phyloP scores from a whole-genome alignment of 108 stramenopile species.

The Stephanodiscus triporus region DNA sequence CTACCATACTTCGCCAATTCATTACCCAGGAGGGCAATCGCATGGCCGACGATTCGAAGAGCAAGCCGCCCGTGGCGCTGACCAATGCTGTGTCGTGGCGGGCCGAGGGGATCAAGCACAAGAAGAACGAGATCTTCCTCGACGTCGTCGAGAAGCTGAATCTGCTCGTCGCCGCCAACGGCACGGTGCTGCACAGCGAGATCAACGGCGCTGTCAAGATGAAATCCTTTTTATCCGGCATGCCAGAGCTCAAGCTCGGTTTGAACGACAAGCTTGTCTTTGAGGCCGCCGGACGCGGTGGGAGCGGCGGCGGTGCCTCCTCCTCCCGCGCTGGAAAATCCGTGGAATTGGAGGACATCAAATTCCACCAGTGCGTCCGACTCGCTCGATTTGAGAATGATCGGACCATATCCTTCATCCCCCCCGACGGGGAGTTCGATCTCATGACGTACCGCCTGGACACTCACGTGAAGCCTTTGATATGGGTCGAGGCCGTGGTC shows the following conservation, averaged over 20 bases:
- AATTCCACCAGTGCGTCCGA: conserved; percentile 99
- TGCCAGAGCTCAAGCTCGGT: conserved; percentile 99
- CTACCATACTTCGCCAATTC: conserved; percentile 89
- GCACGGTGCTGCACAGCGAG: conserved; percentile 93
- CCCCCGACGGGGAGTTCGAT: conserved; percentile 99
- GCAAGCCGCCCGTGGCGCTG: conserved; percentile 93
- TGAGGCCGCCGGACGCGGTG: conserved; percentile 81
- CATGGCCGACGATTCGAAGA: conserved; percentile 80
- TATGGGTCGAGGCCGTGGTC: conserved; percentile 99
- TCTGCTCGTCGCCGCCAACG: conserved; percentile 96
- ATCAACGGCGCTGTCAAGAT: conserved; percentile 93
- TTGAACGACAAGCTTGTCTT: conserved; percentile 99
- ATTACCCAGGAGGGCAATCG: conserved; percentile 96
- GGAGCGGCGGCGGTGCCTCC: conserved; percentile 52
- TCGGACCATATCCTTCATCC: conserved; percentile 98
- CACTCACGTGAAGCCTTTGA: conserved; percentile 98
- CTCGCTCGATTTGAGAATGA: conserved; percentile 99
- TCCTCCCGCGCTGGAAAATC: conserved; percentile 75
- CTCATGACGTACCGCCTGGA: conserved; percentile 99
- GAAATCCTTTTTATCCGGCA: conserved; percentile 96
- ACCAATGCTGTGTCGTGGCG: conserved; percentile 99
- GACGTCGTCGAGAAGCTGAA: conserved; percentile 99
- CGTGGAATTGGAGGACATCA: conserved; percentile 99
- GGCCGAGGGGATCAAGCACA: conserved; percentile 98
- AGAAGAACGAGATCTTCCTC: conserved; percentile 99